Conservation (phyloP, 2,329 filamentous ascomycete species). For the Sclerotinia borealis region DNA sequence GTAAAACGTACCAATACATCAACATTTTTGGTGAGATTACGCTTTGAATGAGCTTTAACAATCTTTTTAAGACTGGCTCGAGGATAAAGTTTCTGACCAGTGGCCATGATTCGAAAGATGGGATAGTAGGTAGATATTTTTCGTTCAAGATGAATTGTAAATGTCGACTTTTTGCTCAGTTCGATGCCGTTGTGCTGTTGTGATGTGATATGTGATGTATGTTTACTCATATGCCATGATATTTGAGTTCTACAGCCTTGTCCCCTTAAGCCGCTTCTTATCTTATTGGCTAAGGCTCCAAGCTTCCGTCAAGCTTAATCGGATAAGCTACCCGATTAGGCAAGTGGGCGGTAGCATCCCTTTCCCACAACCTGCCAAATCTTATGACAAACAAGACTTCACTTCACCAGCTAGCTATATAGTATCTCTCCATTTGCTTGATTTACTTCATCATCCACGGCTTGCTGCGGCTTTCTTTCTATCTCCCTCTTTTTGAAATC, state of each 20-base stretch:
- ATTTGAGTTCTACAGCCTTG: constrained; percentile 2
- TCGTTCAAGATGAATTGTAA: background rate
- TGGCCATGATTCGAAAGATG: constrained; percentile 25
- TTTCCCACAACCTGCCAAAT: background rate
- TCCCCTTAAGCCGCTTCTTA: background rate
- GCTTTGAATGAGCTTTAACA: constrained; percentile 79
- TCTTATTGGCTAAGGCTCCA: background rate
- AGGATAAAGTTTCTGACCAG: constrained; percentile 70
- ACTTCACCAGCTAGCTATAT: too few species aligned
- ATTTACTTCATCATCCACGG: background rate
- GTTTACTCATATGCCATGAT: background rate
- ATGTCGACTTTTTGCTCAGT: background rate
- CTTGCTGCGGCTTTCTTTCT: constrained; percentile 2
- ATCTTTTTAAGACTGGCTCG: constrained; percentile 82
- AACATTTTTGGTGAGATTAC: constrained; percentile 74
- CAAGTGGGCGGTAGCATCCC: constrained; percentile 9
- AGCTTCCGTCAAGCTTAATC: background rate
- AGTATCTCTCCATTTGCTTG: too few species aligned
- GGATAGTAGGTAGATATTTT: background rate
- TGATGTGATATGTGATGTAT: background rate
- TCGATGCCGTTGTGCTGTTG: background rate
- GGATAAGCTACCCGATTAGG: constrained; percentile 3
- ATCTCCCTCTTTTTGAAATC: background rate
- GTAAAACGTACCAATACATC: constrained; percentile 65
- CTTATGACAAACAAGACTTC: background rate